phyloP scores from a whole-genome alignment of 306 rosid genomes.

The Prunus fruticosa region DNA sequence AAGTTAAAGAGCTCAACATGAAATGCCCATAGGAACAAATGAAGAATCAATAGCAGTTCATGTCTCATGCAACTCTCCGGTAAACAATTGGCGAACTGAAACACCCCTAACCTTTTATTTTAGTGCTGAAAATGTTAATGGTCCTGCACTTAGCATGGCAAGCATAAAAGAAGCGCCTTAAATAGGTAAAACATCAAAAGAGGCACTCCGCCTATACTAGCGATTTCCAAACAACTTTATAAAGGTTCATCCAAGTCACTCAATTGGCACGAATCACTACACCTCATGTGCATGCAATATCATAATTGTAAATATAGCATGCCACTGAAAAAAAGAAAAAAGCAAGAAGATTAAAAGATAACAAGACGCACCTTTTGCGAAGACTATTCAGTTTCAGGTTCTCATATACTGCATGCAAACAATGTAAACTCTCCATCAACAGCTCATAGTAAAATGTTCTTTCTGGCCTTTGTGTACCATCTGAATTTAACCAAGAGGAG shows the following conservation, averaged over 20 bases:
- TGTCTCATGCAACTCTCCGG: slow-evolving; percentile 10
- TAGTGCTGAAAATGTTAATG: not conserved
- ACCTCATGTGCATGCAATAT: no score
- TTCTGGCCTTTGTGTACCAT: slow-evolving; percentile 34
- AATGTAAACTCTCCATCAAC: slow-evolving; percentile 63
- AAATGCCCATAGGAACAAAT: slow-evolving; percentile 25
- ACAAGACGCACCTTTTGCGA: no score
- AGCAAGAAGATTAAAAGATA: no score
- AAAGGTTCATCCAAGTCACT: slow-evolving; percentile 4
- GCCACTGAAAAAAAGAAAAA: no score
- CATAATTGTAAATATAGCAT: no score
- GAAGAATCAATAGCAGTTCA: not conserved
- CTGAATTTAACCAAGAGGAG: slow-evolving; percentile 24
- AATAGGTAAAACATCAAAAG: not conserved
- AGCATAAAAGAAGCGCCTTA: not conserved
- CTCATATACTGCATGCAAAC: slow-evolving; percentile 95
- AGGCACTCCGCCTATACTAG: slow-evolving; percentile 8
- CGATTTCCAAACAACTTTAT: not conserved
- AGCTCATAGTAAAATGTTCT: slow-evolving; percentile 54
- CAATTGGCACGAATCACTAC: not conserved
- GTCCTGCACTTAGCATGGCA: not conserved
- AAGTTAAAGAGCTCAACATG: slow-evolving; percentile 10
- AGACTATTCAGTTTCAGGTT: slow-evolving; percentile 28
- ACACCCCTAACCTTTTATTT: slow-evolving; percentile 9
- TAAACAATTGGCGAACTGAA: slow-evolving; percentile 9